Evolutionary conservation across 371 early-diverging fungal species (phyloP), one percentile per base, ranked within the genome.

Genomic region (Mortierella sp.): DNA sequence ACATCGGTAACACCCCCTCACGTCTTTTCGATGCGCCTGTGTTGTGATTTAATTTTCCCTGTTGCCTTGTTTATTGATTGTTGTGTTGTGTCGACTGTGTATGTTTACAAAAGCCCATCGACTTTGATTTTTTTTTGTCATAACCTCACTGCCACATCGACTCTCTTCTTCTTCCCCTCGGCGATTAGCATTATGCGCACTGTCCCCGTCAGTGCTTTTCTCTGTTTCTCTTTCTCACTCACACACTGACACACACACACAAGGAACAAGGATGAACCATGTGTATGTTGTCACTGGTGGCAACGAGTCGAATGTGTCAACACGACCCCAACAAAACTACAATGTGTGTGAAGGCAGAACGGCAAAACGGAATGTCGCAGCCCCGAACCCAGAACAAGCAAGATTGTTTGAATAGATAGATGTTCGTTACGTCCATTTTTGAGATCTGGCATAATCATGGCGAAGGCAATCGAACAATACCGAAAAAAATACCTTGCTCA

Each of bases 251-350:
- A 16, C 7, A 54, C 24, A 54, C 54, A 24, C 54, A 54, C 1
- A 54, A 6, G 16, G 14, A 50, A 54, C 14, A 1, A 44, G 44
- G 44, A 44, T 21, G 21, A 70, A 44, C 70, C 70, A 44, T 21
- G 45, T 70, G 45, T 42, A 70, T 21, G 24, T 70, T 44, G 21
- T n/a, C 44, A 44, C 16, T 70, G 70, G 34, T 44, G 70, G 45
- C 70, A 70, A 24, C 70, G 45, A 44, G 44, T 70, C 45, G 26
- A 70, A 70, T 68, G 44, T 70, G 70, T 44, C 44, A 24, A 68
- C 5, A 16, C 44, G 70, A 44, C 70, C 70, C 44, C 44, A 68
- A 38, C 44, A 42, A 44, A 63, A 68, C 19, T 24, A 16, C 65
- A 42, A 55, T 19, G 55, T n/a, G 8, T 55, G 21, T 55, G 55